Percentiles rank a stretch among this genome's conserved stretches.
Conservation (phyloP, 805 yeast species). For the Phaffomyces opuntiae region DNA sequence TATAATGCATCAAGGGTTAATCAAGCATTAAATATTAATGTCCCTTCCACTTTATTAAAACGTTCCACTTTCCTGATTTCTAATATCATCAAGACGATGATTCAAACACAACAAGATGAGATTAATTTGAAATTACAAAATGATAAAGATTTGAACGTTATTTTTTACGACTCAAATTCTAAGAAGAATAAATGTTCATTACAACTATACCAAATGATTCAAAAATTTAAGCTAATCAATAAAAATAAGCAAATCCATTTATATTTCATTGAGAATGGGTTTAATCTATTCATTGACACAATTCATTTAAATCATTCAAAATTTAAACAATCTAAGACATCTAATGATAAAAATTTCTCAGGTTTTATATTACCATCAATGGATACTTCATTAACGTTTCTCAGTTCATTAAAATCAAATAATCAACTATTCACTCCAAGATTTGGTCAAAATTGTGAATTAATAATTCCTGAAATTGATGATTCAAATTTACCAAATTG, state of each 20-base stretch:
- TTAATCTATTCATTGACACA: constrained; percentile 8
- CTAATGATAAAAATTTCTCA: constrained; percentile 9
- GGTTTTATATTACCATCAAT: constrained; percentile 20
- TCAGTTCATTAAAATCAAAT: not conserved
- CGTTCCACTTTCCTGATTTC: constrained; percentile 32
- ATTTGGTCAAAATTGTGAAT: constrained; percentile 2
- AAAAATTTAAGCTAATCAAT: constrained; percentile 17
- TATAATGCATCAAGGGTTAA: constrained; percentile 52
- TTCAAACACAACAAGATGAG: constrained; percentile 13
- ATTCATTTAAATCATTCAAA: not conserved
- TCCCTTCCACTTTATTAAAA: constrained; percentile 82
- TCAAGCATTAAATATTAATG: constrained; percentile 67
- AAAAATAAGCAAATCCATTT: constrained; percentile 11
- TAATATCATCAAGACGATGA: constrained; percentile 25
- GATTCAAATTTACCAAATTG: constrained; percentile 24
- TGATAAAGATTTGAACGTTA: constrained; percentile 7
- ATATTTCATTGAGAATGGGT: constrained; percentile 18
- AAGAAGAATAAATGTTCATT: constrained; percentile 16
- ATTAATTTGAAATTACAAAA: constrained; percentile 11
- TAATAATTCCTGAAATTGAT: constrained; percentile 10
- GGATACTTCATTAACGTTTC: constrained; percentile 13
- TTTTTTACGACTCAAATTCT: constrained; percentile 22
- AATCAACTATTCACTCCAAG: constrained; percentile 9
- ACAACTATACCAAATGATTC: constrained; percentile 21
- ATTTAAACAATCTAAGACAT: constrained; percentile 4